Base-by-base conservation (phyloP, 495 filamentous ascomycete genomes). In the Xylaria scruposa region DNA sequence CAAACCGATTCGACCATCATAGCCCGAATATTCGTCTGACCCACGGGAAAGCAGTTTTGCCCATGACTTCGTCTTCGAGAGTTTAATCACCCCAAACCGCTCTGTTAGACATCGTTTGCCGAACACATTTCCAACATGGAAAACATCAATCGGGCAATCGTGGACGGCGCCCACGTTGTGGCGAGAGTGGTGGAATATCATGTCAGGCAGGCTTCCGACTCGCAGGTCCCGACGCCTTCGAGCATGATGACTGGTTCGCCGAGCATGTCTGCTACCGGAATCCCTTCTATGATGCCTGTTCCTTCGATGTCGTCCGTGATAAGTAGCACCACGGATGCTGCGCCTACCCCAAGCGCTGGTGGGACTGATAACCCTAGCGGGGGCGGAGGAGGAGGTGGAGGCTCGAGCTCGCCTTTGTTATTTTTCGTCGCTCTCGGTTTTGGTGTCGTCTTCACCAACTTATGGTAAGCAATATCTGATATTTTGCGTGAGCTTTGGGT, bases 391-490 rank as follows among this genome's bases (percentile, higher is more conserved):
- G 73, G 72, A 38, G 73, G 77, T 46, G 70, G 65, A 12, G 73
- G 77, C 36, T 94, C 92, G n/a, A 96, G 89, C 74, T 97, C 93
- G 9, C 97, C 96, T 29, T 82, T 99, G 60, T 87, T 99, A 3
- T 99, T 99, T 80, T 98, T 99, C 80, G 96, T 99, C 38, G 96
- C 97, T 12, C 85, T 99, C 66, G 96, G 96, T 8, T 99, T 99
- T 78, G 96, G 96, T 69, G 97, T 99, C 31, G 96, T 99, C 26
- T 99, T 99, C 78, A 99, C 96, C 46, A 99, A 98, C 81, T 82
- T 99, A 83, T 99, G 96, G 96, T 98, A 87, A 84, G 88, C 73
- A 9, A n/a, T 13, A 33, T 24, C 9, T 3, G 29, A 24, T n/a
- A 3, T 29, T 58, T 26, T 29, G 7, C 6, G 24, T 12, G 19